A percentile compares a stretch with the other conserved stretches of the same genome.
phyloP scores from a whole-genome alignment of 768 basidiomycete genomes.

The Psilocybe cubensis region DNA sequence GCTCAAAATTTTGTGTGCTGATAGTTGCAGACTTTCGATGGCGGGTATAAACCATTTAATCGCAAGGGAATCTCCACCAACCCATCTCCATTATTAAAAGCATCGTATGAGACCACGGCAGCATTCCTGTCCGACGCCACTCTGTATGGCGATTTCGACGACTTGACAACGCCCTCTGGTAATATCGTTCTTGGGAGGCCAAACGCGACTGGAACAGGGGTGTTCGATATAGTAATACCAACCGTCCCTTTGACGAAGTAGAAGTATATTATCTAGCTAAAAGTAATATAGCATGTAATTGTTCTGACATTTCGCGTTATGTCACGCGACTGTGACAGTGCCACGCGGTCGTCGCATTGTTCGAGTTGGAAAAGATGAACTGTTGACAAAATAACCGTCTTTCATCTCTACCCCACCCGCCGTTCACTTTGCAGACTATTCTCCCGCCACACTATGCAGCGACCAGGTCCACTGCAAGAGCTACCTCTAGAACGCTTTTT shows the following conservation, averaged over 20 bases:
- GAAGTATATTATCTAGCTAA: conserved; percentile 10
- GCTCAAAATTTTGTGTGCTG: background rate
- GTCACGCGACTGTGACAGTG: conserved; percentile 39
- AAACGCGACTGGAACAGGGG: conserved; percentile 90
- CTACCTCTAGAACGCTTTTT: conserved; percentile 62
- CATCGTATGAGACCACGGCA: conserved; percentile 96
- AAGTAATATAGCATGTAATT: conserved; percentile 23
- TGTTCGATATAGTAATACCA: conserved; percentile 84
- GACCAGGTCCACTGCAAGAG: conserved; percentile 62
- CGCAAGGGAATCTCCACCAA: conserved; percentile 92
- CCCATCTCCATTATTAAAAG: conserved; percentile 95
- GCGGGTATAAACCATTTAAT: conserved; percentile 98
- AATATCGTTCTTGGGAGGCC: conserved; percentile 91
- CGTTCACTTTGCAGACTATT: conserved; percentile 12
- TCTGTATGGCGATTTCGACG: conserved; percentile 93
- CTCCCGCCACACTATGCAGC: conserved; percentile 31
- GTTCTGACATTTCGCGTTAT: conserved; percentile 30
- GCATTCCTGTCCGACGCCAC: conserved; percentile 94
- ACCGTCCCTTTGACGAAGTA: conserved; percentile 24
- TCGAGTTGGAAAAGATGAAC: conserved; percentile 21
- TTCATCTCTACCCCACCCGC: conserved; percentile 10
- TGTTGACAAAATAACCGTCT: conserved; percentile 14
- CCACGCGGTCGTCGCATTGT: conserved; percentile 29
- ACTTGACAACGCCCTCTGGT: conserved; percentile 86
- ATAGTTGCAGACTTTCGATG: conserved; percentile 86